These are phyloP conservation scores for Mycoemilia scoparia DNA, from an alignment of 192 early-diverging fungal genomes.

Conservation along the genomic window DNA sequence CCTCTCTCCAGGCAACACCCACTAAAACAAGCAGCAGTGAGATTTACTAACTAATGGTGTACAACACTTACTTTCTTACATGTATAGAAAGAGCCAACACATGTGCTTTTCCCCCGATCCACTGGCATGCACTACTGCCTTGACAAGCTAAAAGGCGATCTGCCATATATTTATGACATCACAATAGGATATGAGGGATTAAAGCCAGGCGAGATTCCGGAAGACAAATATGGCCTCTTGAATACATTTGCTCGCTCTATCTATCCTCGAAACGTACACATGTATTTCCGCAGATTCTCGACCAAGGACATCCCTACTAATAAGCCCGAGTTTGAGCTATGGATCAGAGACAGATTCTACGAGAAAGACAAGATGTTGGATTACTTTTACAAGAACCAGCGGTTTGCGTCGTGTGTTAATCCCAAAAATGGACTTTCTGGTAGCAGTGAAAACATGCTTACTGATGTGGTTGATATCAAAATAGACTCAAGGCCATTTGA, in stretches of 20 bases:
- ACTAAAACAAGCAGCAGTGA: no score
- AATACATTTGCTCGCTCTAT: conserved; percentile 51
- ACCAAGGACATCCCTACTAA: conserved; percentile 47
- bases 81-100: conserved; percentile 25
- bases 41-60: no score
- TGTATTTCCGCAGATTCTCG: conserved; percentile 54
- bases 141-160: conserved; percentile 39
- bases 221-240: conserved; percentile 63
- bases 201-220: conserved; percentile 49
- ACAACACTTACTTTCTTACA: no score
- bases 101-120: conserved; percentile 67
- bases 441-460: no score
- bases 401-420: no score
- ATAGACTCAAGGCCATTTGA: no score
- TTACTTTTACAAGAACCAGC: conserved; percentile 56
- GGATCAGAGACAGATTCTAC: conserved; percentile 57
- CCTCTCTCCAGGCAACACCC: no score
- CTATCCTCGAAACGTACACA: conserved; percentile 62
- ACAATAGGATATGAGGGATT: conserved; percentile 80
- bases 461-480: no score
- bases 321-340: conserved; percentile 49
- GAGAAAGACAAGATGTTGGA: conserved; percentile 74
- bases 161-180: conserved; percentile 67
- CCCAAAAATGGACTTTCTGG: no score
- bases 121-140: conserved; percentile 65